Evolutionary conservation across 176 grass and related monocot species (phyloP).

Genomic region (Hyparrhenia diplandra): DNA sequence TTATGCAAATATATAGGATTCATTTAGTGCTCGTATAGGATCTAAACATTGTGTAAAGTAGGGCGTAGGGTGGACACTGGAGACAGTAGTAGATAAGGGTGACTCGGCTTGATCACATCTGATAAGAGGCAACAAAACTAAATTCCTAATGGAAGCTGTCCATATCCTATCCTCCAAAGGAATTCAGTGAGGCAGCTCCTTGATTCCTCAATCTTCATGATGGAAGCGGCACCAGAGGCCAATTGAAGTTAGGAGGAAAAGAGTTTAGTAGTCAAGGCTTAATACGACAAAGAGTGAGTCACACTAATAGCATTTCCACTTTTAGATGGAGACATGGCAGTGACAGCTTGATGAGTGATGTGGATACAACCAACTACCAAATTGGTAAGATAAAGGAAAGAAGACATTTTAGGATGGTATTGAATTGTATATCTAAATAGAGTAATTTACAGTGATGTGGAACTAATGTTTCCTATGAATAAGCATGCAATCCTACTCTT

Average conservation of each 20-base stretch:
- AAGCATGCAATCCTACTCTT: slow-evolving; percentile 5
- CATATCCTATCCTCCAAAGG: not conserved
- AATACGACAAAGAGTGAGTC: not conserved
- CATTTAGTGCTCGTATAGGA: not conserved
- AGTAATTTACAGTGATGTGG: not conserved
- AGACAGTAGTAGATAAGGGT: not conserved
- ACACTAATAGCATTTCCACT: not conserved
- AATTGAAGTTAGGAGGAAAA: not conserved
- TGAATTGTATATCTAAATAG: not conserved
- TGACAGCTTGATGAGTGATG: not conserved
- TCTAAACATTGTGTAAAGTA: not conserved
- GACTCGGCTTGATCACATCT: not conserved
- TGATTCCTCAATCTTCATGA: not conserved
- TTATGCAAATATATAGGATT: not conserved
- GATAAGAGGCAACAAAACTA: not conserved
- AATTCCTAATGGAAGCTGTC: not conserved
- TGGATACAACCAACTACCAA: not conserved
- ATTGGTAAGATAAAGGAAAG: not conserved
- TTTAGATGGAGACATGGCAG: not conserved
- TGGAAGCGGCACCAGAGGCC: not conserved
- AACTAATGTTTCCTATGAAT: not conserved
- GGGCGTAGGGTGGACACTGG: not conserved
- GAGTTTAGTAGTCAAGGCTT: not conserved
- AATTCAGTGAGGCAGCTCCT: not conserved
- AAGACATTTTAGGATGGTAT: not conserved